phyloP scores from a whole-genome alignment of 768 basidiomycete genomes.

The Suillus luteus region DNA sequence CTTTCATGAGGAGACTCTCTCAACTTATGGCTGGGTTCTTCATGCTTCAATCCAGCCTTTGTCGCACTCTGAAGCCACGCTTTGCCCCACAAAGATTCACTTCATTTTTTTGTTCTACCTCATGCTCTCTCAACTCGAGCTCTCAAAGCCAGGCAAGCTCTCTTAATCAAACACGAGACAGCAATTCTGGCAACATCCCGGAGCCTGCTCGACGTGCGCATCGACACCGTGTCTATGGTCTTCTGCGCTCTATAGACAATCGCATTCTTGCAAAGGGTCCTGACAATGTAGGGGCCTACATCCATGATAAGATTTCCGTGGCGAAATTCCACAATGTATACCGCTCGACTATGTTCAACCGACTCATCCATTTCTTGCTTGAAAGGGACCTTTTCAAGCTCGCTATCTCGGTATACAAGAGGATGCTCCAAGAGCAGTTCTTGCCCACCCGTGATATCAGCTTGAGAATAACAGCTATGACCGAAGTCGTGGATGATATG shows the following conservation, averaged over 20 bases:
- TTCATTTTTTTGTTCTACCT: neutral
- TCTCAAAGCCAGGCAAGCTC: neutral
- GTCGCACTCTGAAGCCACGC: neutral
- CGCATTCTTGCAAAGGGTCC: constrained; percentile 25
- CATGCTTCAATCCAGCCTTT: constrained; percentile 5
- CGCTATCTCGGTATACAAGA: constrained; percentile 43
- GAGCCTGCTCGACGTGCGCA: neutral
- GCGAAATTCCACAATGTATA: constrained; percentile 32
- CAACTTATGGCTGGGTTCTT: neutral
- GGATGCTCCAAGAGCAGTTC: constrained; percentile 44
- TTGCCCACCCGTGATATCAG: constrained; percentile 39
- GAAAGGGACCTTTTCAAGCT: constrained; percentile 37
- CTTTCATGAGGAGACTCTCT: neutral
- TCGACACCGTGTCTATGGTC: constrained; percentile 28
- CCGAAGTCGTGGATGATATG: constrained; percentile 24
- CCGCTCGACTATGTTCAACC: constrained; percentile 37
- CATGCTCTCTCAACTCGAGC: neutral
- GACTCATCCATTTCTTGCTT: constrained; percentile 43
- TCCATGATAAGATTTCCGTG: constrained; percentile 27
- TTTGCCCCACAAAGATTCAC: neutral
- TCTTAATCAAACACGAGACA: no score
- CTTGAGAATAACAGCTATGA: constrained; percentile 26
- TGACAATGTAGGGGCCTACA: constrained; percentile 22
- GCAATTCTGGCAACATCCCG: neutral
- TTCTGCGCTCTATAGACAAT: constrained; percentile 30